These are phyloP conservation scores for Funneliformis mosseae DNA, from an alignment of 192 early-diverging fungal genomes.

Conservation along the genomic window DNA sequence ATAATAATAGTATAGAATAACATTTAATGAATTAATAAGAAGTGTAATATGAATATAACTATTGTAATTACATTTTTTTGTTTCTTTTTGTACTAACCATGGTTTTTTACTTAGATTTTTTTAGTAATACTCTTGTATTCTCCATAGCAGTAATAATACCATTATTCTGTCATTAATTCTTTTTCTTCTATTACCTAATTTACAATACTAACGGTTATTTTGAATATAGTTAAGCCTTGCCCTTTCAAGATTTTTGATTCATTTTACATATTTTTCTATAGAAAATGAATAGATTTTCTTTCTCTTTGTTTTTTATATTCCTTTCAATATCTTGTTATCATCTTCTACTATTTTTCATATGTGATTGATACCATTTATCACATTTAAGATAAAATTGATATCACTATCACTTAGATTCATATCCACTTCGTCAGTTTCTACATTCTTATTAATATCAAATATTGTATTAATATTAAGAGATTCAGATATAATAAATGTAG, in stretches of 20 bases:
- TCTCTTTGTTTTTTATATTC: too few relatives aligned
- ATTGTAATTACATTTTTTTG: not conserved
- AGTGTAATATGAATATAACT: constrained; percentile 2
- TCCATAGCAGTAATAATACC: not conserved
- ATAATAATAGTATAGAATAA: not conserved
- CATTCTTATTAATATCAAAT: too few relatives aligned
- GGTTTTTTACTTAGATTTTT: not conserved
- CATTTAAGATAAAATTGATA: too few relatives aligned
- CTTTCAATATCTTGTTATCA: too few relatives aligned
- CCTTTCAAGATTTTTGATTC: not conserved
- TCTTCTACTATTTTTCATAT: too few relatives aligned
- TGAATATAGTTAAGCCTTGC: not conserved
- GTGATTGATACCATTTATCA: too few relatives aligned
- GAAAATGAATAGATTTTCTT: not conserved
- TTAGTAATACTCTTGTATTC: not conserved
- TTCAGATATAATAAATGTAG: too few relatives aligned
- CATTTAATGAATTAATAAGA: not conserved
- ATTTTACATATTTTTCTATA: not conserved
- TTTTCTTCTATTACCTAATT: not conserved
- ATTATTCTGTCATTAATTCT: not conserved
- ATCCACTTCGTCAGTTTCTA: too few relatives aligned
- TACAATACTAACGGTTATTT: not conserved
- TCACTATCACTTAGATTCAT: too few relatives aligned
- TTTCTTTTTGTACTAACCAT: not conserved
- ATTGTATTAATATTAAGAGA: too few relatives aligned